A percentile compares a stretch with the other conserved stretches of the same genome.
Evolutionary conservation across 495 filamentous ascomycete genomes (phyloP).

Genomic region (Lasiosphaeris hirsuta): DNA sequence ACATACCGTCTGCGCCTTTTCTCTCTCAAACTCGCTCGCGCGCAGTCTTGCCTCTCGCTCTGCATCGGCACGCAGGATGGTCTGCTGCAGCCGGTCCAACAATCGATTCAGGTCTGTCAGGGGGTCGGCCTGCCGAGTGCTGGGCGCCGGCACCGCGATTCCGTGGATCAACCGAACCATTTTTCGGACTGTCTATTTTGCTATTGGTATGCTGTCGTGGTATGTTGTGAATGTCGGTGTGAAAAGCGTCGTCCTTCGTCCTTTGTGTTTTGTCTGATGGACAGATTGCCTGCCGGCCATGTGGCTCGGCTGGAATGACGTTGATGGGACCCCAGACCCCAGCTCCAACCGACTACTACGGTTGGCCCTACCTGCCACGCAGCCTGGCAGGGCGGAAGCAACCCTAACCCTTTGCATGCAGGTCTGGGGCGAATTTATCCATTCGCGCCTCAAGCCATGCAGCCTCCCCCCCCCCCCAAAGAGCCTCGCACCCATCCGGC

Average conservation of each 20-base stretch:
- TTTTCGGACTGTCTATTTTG: neutral
- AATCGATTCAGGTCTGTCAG: conserved; percentile 64
- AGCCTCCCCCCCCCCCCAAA: too few species aligned
- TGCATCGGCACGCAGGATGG: conserved; percentile 62
- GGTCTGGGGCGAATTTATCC: neutral
- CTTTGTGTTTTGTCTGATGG: neutral
- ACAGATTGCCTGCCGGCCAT: neutral
- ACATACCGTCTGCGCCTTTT: conserved; percentile 64
- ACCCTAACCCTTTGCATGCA: conserved; percentile 20
- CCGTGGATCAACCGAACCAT: conserved; percentile 31
- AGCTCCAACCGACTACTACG: neutral
- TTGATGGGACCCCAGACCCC: too few species aligned
- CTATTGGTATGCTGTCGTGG: neutral
- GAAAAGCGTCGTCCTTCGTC: too few species aligned
- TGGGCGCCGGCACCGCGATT: conserved; percentile 11
- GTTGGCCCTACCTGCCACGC: conserved; percentile 4
- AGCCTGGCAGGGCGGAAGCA: neutral
- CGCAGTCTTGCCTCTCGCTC: conserved; percentile 55
- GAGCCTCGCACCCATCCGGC: neutral
- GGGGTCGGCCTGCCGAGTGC: conserved; percentile 18
- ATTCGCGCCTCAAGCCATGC: neutral
- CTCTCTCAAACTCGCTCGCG: conserved; percentile 66
- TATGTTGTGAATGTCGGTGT: neutral
- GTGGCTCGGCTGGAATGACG: neutral
- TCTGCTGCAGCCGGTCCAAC: conserved; percentile 69